phyloP scores from a whole-genome alignment of 2,329 filamentous ascomycete species.

The Ophiostoma populinum region DNA sequence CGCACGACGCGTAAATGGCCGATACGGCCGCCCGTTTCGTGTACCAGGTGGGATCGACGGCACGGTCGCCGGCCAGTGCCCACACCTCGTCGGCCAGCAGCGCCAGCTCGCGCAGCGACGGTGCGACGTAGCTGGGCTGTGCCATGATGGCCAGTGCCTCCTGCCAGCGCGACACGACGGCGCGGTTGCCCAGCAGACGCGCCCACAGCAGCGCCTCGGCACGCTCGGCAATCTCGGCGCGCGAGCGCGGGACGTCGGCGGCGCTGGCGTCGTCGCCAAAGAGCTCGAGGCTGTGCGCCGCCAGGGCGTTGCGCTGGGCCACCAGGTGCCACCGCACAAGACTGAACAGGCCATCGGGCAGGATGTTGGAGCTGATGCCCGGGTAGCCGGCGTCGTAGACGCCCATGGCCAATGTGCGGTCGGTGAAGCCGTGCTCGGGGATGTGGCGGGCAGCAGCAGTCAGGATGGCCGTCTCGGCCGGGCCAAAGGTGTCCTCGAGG shows the following conservation, averaged over 20 bases:
- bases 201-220: conserved; percentile 60
- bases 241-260: conserved; percentile 13
- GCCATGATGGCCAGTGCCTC: conserved; percentile 88
- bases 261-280: conserved; percentile 16
- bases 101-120: conserved; percentile 63
- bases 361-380: conserved; percentile 68
- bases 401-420: conserved; percentile 54
- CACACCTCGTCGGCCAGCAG: conserved; percentile 82
- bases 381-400: conserved; percentile 73
- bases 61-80: conserved; percentile 65
- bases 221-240: conserved; percentile 33
- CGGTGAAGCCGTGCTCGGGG: conserved; percentile 67
- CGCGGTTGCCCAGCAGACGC: conserved; percentile 55
- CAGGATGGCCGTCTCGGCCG: conserved; percentile 60
- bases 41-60: conserved; percentile 83
- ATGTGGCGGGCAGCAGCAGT: conserved; percentile 65
- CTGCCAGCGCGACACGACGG: conserved; percentile 65
- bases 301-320: conserved; percentile 45
- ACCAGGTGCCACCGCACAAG: conserved; percentile 65
- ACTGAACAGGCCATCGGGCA: conserved; percentile 65
- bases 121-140: conserved; percentile 58
- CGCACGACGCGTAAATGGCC: conserved; percentile 50
- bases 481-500: conserved; percentile 43
- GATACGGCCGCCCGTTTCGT: conserved; percentile 39
- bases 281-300: conserved; percentile 20